phyloP scores from a whole-genome alignment of 768 basidiomycete genomes.

The Hemileccinum impolitum region DNA sequence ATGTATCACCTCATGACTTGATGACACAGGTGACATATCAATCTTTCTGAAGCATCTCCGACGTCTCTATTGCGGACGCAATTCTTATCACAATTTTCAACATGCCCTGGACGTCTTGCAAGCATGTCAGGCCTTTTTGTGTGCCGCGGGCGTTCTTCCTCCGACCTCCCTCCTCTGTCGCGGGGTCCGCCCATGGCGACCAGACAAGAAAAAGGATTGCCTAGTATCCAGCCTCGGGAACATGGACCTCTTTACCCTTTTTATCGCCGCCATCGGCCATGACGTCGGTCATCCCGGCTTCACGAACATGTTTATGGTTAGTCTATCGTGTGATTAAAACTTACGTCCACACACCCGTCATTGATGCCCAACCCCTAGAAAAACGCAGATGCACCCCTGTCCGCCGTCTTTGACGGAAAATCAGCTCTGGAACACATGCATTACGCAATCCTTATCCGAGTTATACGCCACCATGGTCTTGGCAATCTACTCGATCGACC shows the following conservation, averaged over 20 bases:
- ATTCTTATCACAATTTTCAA: conserved; percentile 97
- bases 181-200: conserved; percentile 35
- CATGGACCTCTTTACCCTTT: conserved; percentile 79
- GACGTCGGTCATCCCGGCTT: conserved; percentile 97
- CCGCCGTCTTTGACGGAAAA: conserved; percentile 82
- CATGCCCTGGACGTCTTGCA: conserved; percentile 97
- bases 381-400: conserved; percentile 89
- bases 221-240: conserved; percentile 46
- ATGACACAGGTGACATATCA: conserved; percentile 61
- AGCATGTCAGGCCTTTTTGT: conserved; percentile 83
- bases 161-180: conserved; percentile 57
- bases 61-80: conserved; percentile 85
- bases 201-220: conserved; percentile 37
- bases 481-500: conserved; percentile 62
- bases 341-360: neutral
- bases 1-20: conserved; percentile 15
- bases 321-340: conserved; percentile 23
- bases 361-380: conserved; percentile 48
- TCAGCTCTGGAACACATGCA: conserved; percentile 94
- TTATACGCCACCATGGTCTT: conserved; percentile 79
- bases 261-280: conserved; percentile 93
- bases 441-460: conserved; percentile 71
- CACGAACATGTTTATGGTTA: conserved; percentile 90
- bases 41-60: conserved; percentile 84
- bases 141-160: conserved; percentile 76